phyloP scores from a whole-genome alignment of 169 alveolate species.

The Perkinsus marinus region DNA sequence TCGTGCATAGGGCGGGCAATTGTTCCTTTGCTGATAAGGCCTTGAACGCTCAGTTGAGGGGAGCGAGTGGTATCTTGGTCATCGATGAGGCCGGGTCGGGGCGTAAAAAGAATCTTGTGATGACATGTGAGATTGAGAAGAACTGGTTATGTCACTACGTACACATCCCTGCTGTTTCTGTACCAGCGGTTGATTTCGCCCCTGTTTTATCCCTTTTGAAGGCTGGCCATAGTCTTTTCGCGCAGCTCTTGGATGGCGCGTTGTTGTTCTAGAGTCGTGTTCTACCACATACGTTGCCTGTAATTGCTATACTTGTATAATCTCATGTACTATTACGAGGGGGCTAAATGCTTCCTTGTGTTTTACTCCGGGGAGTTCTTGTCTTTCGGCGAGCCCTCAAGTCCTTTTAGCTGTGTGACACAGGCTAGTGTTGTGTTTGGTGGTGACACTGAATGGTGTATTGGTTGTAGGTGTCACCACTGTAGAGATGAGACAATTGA shows the following conservation, averaged over 20 bases:
- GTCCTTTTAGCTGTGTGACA: not conserved
- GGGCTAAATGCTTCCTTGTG: not conserved
- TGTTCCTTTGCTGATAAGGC: not conserved
- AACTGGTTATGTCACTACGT: not conserved
- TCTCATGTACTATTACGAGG: no score
- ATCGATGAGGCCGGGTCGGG: not conserved
- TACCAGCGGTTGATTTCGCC: not conserved
- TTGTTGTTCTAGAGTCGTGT: not conserved
- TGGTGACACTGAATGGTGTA: not conserved
- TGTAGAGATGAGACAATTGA: slow-evolving; percentile 82
- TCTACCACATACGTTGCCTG: no score
- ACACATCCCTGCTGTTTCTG: not conserved
- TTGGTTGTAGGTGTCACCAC: not conserved
- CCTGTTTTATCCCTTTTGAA: not conserved
- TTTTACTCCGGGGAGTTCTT: not conserved
- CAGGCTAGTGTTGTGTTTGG: not conserved
- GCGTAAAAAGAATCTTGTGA: not conserved
- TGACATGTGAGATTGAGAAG: not conserved
- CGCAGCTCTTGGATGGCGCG: not conserved
- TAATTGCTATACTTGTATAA: no score
- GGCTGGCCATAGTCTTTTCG: not conserved
- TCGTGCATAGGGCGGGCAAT: not conserved
- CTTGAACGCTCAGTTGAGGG: not conserved
- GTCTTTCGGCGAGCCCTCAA: not conserved
- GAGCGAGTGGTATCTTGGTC: not conserved